Conservation (phyloP, 2,329 filamentous ascomycete species). For the Teratosphaeriaceae sp. region DNA sequence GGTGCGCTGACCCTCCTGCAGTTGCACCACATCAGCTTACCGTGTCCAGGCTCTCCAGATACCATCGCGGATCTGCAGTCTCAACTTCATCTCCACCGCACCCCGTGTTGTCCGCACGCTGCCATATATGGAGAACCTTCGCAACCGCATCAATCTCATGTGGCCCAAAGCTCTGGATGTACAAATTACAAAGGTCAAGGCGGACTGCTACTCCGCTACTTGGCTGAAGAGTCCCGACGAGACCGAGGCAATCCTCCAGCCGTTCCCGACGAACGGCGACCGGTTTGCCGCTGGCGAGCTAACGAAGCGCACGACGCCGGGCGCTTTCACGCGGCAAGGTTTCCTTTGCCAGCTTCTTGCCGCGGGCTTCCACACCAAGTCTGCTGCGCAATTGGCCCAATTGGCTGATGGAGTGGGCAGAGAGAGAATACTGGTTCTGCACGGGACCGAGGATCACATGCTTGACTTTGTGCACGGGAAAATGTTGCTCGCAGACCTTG, state of each 20-base stretch:
- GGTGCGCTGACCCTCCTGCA: constrained; percentile 28
- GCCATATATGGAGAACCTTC: constrained; percentile 56
- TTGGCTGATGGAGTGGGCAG: constrained; percentile 65
- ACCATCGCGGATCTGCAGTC: constrained; percentile 42
- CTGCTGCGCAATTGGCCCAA: constrained; percentile 54
- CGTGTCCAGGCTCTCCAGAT: constrained; percentile 30
- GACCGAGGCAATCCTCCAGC: constrained; percentile 34
- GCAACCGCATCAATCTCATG: constrained; percentile 49
- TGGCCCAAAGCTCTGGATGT: constrained; percentile 65
- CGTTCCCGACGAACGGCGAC: constrained; percentile 70
- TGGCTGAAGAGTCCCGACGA: constrained; percentile 60
- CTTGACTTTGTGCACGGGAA: constrained; percentile 64
- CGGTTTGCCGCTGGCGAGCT: constrained; percentile 77
- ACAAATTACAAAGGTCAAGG: constrained; percentile 58
- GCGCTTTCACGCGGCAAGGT: constrained; percentile 57
- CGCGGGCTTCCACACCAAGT: constrained; percentile 74
- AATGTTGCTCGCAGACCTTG: constrained; percentile 61
- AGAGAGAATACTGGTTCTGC: constrained; percentile 67
- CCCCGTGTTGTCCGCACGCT: constrained; percentile 42
- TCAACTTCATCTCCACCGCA: constrained; percentile 46
- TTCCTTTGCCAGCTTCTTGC: constrained; percentile 74
- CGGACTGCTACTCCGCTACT: constrained; percentile 56
- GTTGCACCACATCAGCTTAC: not conserved
- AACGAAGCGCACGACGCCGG: constrained; percentile 57
- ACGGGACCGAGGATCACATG: constrained; percentile 73